Base-by-base conservation (phyloP, 495 filamentous ascomycete genomes). In the Viridothelium virens region DNA sequence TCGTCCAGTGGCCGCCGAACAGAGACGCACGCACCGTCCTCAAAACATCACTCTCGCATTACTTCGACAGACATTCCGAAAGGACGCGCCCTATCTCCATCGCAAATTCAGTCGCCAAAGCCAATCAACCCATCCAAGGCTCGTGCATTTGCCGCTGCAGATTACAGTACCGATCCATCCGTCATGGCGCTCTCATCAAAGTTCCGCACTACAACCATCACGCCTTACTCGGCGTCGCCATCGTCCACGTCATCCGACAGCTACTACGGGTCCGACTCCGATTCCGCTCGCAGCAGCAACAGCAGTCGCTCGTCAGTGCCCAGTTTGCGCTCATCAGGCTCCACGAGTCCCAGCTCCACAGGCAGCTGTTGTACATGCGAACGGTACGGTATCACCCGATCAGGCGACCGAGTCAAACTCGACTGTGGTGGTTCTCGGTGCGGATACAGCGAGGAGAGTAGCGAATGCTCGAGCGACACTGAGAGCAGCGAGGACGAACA, bases 301-400 rank as follows among this genome's bases (percentile, higher is more conserved):
- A 82, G 83, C 65, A 88, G 88, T 74, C 91, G 89, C 63, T 85
- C 81, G 69, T 80, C 91, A 66, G 91, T 88, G 7, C 89, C 86
- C 75, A 90, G 90, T 77, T 91, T 83, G 61, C 89, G 86, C 80
- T 84, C 88, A 41, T 86, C 81, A 56, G 90, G 88, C 36, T 82
- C 89, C n/a, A 83, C 83, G 53, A 90, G 85, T 63, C 80, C 92
- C 71, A 88, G 84, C 70, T 89, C 90, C 74, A 86, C 86, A 75
- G 84, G 85, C 76, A 84, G 83, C 62, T 76, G 77, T 74, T 97
- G 92, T 83, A 88, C 85, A 67, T 96, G 92, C 78, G 90, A 97
- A 72, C 91, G 92, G 81, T 97, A 94, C 81, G 92, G 92, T 65
- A 95, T 97, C 82, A 97, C 92, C 66, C 89, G 91, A 78, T 86